phyloP scores from a whole-genome alignment of 2,329 filamentous ascomycete species.

The Cladophialophora yegresii region DNA sequence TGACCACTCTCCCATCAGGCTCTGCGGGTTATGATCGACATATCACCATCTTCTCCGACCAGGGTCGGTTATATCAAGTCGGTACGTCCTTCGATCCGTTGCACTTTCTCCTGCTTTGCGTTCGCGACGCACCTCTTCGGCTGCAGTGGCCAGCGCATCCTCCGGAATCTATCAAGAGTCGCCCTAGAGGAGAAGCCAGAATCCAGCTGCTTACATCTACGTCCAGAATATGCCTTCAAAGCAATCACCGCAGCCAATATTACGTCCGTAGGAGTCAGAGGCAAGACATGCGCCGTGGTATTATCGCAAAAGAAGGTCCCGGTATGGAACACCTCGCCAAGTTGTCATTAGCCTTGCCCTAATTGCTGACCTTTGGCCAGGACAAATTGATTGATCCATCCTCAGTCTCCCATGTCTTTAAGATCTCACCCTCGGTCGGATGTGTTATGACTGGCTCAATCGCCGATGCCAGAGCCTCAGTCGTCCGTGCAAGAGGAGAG shows the following conservation, averaged over 20 bases:
- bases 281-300: constrained; percentile 96
- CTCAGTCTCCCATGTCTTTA: constrained; percentile 97
- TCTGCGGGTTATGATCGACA: constrained; percentile 95
- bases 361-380: constrained; percentile 52
- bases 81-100: constrained; percentile 62
- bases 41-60: constrained; percentile 99
- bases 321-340: constrained; percentile 58
- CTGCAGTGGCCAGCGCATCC: not conserved
- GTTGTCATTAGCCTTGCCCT: constrained; percentile 32
- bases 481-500: constrained; percentile 89
- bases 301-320: constrained; percentile 99
- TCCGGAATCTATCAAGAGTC: not conserved
- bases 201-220: constrained; percentile 30
- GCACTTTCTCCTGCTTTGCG: not conserved
- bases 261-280: constrained; percentile 92
- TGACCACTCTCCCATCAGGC: constrained; percentile 53
- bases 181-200: not conserved
- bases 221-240: constrained; percentile 98
- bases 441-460: constrained; percentile 99
- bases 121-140: not conserved
- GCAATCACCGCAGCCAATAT: constrained; percentile 99
- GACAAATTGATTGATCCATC: constrained; percentile 98
- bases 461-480: constrained; percentile 90
- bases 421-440: constrained; percentile 90
- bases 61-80: constrained; percentile 98